phyloP scores from a whole-genome alignment of 176 grass and related monocot species.

The Chloris gayana region DNA sequence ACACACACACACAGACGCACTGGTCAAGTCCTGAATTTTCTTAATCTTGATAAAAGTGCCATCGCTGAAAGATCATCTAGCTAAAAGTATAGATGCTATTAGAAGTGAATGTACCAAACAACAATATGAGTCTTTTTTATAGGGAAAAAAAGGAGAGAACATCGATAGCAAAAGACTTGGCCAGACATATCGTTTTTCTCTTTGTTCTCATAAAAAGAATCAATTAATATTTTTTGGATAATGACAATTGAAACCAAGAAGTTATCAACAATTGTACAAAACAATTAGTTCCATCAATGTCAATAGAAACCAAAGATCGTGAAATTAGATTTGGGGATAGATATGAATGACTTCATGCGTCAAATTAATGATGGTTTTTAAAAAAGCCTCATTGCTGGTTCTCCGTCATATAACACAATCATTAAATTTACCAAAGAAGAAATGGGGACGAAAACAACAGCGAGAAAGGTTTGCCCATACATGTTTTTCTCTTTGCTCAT shows the following conservation, averaged over 20 bases:
- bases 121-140: not conserved
- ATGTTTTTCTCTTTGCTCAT: not conserved
- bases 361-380: not conserved
- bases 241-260: not conserved
- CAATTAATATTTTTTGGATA: not conserved
- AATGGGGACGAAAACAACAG: not conserved
- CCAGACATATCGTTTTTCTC: not conserved
- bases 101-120: not conserved
- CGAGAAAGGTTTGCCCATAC: not conserved
- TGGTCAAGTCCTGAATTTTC: too few species aligned
- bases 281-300: not conserved
- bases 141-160: not conserved
- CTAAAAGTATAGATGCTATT: not conserved
- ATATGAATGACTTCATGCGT: not conserved
- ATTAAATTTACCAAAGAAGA: not conserved
- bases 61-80: not conserved
- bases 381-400: not conserved
- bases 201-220: not conserved
- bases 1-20: not conserved
- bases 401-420: not conserved
- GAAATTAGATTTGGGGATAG: not conserved
- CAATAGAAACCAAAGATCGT: not conserved
- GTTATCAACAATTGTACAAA: not conserved
- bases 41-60: not conserved
- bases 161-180: not conserved